Evolutionary conservation across 495 filamentous ascomycete genomes (phyloP).

Genomic region (Xylaria grammica): DNA sequence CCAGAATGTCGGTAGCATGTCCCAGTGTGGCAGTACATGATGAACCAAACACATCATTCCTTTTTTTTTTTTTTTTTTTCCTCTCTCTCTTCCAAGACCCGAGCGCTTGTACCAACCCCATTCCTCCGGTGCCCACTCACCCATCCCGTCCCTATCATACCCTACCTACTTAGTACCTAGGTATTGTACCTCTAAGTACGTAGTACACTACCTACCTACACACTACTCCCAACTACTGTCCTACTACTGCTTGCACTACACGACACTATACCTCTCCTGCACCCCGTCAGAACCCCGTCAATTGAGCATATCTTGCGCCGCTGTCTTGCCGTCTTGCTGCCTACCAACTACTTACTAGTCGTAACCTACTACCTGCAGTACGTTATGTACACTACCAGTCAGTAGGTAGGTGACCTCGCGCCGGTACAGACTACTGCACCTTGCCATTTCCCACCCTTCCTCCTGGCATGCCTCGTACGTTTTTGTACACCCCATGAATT

Average conservation of each 20-base stretch:
- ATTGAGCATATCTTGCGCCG: slow-evolving; percentile 18
- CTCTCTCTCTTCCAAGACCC: background rate
- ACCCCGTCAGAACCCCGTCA: slow-evolving; percentile 12
- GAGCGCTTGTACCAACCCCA: slow-evolving; percentile 20
- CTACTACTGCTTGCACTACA: background rate
- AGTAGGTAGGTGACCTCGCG: slow-evolving; percentile 13
- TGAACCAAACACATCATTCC: slow-evolving; percentile 14
- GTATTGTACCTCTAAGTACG: background rate
- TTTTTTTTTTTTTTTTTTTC: background rate
- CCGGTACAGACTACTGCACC: slow-evolving; percentile 24
- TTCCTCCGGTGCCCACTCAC: slow-evolving; percentile 16
- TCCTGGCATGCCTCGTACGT: slow-evolving; percentile 21
- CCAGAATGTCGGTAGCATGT: slow-evolving; percentile 27
- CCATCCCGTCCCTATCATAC: background rate
- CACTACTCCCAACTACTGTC: background rate
- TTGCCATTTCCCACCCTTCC: slow-evolving; percentile 25
- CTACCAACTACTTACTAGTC: background rate
- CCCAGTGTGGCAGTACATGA: slow-evolving; percentile 10
- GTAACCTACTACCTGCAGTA: background rate
- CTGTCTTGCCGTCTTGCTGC: slow-evolving; percentile 20
- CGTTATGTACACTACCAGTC: background rate
- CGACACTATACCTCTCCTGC: background rate
- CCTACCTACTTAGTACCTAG: background rate
- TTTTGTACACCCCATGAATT: background rate
- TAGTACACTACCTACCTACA: background rate